Evolutionary conservation across 2,329 filamentous ascomycete genomes (phyloP).

Genomic region (Sporothrix humicola): DNA sequence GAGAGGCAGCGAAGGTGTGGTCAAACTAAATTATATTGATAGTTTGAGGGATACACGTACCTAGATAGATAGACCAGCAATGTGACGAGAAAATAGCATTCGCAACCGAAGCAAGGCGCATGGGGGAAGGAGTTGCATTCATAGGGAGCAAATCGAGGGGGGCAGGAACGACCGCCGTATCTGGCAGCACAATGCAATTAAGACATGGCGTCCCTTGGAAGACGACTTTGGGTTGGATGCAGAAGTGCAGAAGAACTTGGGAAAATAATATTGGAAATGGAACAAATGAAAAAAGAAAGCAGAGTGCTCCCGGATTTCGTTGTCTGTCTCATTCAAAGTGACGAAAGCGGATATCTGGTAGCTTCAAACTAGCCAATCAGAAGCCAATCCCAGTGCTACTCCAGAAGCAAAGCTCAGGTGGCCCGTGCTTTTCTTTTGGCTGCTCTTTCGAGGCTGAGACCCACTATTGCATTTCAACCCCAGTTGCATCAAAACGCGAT

Average conservation of each 20-base stretch:
- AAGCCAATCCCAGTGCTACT: not conserved
- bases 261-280: not conserved
- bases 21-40: no score
- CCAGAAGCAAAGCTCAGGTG: constrained; percentile 7
- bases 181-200: not conserved
- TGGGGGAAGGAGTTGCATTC: not conserved
- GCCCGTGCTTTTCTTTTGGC: not conserved
- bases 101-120: not conserved
- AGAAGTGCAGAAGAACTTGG: not conserved
- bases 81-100: constrained; percentile 10
- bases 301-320: not conserved
- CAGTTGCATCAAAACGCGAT: constrained; percentile 24
- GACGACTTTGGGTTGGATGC: no score
- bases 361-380: constrained; percentile 15
- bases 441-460: not conserved
- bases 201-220: not conserved
- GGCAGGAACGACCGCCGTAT: not conserved
- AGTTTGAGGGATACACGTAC: no score
- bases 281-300: not conserved
- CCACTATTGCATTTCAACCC: constrained; percentile 1
- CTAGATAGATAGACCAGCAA: constrained; percentile 13
- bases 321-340: not conserved
- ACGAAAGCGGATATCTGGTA: constrained; percentile 12
- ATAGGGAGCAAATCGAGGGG: not conserved
- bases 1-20: constrained; percentile 17